Evolutionary conservation across 805 yeast genomes (phyloP).

Genomic region (Wickerhamiella galacta): DNA sequence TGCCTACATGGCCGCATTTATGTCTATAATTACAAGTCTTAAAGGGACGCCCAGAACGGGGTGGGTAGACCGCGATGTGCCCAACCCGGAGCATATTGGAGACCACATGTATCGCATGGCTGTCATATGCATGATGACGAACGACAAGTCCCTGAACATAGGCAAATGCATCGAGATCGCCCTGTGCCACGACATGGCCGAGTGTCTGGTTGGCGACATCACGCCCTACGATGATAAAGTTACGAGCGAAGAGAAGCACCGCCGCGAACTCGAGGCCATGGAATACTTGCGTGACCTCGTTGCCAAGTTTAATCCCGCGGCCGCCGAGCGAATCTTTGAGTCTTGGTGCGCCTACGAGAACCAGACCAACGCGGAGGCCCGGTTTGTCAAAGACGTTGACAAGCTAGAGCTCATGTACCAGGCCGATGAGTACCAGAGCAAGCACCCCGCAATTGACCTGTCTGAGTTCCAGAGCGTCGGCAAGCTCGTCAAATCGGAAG

Average conservation of each 20-base stretch:
- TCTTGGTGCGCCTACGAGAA: conserved; percentile 85
- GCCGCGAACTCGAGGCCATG: conserved; percentile 63
- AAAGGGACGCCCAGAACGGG: conserved; percentile 83
- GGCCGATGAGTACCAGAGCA: conserved; percentile 49
- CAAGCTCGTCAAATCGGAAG: conserved; percentile 47
- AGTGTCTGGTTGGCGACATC: conserved; percentile 84
- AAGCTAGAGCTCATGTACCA: conserved; percentile 62
- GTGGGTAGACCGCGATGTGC: conserved; percentile 60
- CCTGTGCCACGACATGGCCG: conserved; percentile 87
- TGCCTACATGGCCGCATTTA: conserved; percentile 28
- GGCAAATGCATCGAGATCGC: conserved; percentile 71
- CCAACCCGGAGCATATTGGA: conserved; percentile 53
- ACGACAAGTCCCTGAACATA: conserved; percentile 35
- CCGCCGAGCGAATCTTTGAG: conserved; percentile 47
- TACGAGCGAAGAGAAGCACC: conserved; percentile 58
- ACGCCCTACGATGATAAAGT: conserved; percentile 59
- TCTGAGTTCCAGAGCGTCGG: conserved; percentile 54
- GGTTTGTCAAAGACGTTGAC: conserved; percentile 85
- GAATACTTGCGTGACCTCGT: conserved; percentile 45
- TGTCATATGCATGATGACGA: conserved; percentile 53
- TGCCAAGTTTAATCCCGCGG: conserved; percentile 42
- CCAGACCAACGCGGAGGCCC: conserved; percentile 64
- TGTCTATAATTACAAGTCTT: conserved; percentile 52
- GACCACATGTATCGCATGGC: conserved; percentile 97
- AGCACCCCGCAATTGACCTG: conserved; percentile 38